Percentiles rank a stretch among this genome's conserved stretches.
Conservation (phyloP, 176 grass and related monocot genomes). For the Hsuehochloa calcarea region DNA sequence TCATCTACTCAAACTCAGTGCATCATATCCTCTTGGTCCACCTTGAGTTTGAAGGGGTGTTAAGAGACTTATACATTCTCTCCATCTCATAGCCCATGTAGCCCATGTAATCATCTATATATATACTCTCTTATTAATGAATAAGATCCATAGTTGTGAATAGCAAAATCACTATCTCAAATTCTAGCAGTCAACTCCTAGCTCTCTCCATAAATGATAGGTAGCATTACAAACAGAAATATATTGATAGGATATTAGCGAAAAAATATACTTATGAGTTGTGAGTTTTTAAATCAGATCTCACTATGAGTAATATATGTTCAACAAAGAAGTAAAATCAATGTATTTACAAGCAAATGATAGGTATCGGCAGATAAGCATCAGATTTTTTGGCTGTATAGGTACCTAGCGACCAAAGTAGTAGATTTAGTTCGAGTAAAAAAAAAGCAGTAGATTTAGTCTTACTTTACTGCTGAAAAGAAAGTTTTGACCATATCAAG, state of each 20-base stretch:
- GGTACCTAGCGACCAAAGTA: slow-evolving; percentile 8
- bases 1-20: too few relatives aligned
- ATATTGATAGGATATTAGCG: background rate
- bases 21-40: too few relatives aligned
- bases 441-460: slow-evolving; percentile 16
- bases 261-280: background rate
- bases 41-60: too few relatives aligned
- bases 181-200: background rate
- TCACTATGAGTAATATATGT: background rate
- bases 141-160: too few relatives aligned
- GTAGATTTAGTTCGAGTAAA: slow-evolving; percentile 4
- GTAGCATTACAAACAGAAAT: background rate
- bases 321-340: background rate
- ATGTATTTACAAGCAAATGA: slow-evolving; percentile 14
- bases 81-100: too few relatives aligned
- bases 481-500: slow-evolving; percentile 84
- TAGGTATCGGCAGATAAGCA: slow-evolving; percentile 3
- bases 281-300: background rate
- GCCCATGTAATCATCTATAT: too few relatives aligned
- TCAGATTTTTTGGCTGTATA: slow-evolving; percentile 5
- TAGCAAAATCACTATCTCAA: too few relatives aligned
- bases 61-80: too few relatives aligned
- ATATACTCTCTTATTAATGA: too few relatives aligned
- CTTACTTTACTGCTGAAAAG: slow-evolving; percentile 74
- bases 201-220: background rate